Base-by-base conservation (phyloP, 768 basidiomycete species). In the Lactarius vividus region DNA sequence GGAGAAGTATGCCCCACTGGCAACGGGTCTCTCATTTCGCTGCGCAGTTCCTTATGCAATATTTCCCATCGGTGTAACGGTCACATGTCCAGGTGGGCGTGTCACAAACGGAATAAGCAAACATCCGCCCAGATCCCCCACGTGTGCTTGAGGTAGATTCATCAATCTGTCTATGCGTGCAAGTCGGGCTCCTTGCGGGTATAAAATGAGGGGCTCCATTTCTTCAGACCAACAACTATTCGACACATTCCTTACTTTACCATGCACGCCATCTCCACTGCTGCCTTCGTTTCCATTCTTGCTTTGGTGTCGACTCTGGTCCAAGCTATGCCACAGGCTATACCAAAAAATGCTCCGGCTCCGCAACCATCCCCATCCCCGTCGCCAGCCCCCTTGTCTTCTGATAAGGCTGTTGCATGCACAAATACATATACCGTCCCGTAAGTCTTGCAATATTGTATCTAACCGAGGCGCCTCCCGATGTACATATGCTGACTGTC, bases 251-350 rank as follows among this genome's bases (percentile, higher is more conserved):
- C 3, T 11, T 15, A 15, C 46, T 6, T n/a, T 20, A 62, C 8
- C 56, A 66, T 66, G 65, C n/a, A 56, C 35, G 35, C 26, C 37
- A 18, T 57, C 55, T 52, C 46, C 44, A 33, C 59, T 52, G n/a
- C 44, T 49, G 37, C 26, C 18, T 20, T 53, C 15, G 29, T 64
- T 42, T 54, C 62, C 28, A 49, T 42, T 29, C 57, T 67, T 28
- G 39, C 57, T 29, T 46, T 66, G 35, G n/a, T 13, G 11, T 42
- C 62, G 18, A 23, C 42, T 0, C 33, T 64, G 58, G 42, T 39
- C 28, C n/a, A n/a, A n/a, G n/a, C n/a, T n/a, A n/a, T n/a, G 31
- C 39, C 20, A n/a, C n/a, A n/a, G n/a, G 28, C 57, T n/a, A 57
- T 31, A 3, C 31, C 31, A 31, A 6, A 2, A 31, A 6, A 2